Conservation (phyloP, 2,329 filamentous ascomycete genomes). For the Aureobasidium sp. region DNA sequence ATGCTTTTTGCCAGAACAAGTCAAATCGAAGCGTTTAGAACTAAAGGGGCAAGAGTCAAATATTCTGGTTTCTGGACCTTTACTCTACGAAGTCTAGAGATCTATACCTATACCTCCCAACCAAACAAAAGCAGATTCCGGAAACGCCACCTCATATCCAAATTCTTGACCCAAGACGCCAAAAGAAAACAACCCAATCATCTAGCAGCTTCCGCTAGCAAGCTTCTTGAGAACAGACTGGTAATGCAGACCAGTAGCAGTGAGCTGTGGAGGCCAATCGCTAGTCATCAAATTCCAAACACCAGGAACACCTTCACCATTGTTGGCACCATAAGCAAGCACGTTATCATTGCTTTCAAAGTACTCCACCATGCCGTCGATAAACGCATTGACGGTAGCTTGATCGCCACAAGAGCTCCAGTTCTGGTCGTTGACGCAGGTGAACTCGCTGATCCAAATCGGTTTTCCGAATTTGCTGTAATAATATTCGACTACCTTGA, state of each 20-base stretch:
- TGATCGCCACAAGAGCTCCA: conserved; percentile 23
- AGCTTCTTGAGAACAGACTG: conserved; percentile 13
- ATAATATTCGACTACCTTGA: conserved; percentile 25
- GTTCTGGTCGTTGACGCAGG: conserved; percentile 22
- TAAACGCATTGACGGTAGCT: conserved; percentile 21
- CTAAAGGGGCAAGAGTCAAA: not conserved
- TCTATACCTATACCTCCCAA: not conserved
- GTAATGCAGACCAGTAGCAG: conserved; percentile 12
- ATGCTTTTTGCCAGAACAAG: no score
- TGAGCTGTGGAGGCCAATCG: conserved; percentile 7
- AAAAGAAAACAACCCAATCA: not conserved
- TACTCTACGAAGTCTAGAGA: not conserved
- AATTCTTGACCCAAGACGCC: not conserved
- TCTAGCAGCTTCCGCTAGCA: not conserved
- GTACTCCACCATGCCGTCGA: conserved; percentile 22
- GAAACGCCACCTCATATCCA: not conserved
- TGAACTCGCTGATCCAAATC: conserved; percentile 25
- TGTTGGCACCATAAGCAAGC: conserved; percentile 24
- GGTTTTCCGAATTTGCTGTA: conserved; percentile 23
- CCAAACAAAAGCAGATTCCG: not conserved
- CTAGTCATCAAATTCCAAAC: conserved; percentile 15
- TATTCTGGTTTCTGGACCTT: not conserved
- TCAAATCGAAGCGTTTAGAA: no score
- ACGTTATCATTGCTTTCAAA: conserved; percentile 22
- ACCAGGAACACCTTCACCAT: conserved; percentile 21